These are phyloP conservation scores for Ustilago sp. DNA, from an alignment of 1,284 basidiomycete genomes.

Conservation along the genomic window DNA sequence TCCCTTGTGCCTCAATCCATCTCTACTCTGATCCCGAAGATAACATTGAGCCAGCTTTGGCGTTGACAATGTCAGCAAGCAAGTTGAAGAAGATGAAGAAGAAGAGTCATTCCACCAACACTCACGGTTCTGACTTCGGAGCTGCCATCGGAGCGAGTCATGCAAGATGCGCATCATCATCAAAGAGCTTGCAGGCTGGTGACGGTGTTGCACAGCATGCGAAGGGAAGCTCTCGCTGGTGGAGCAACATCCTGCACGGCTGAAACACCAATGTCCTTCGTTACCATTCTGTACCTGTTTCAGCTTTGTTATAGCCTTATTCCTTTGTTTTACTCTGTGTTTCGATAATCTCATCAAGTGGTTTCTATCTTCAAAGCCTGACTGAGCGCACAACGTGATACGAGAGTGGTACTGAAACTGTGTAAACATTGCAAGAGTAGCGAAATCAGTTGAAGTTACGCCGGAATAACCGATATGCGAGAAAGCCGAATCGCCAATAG, in stretches of 20 bases:
- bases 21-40: conserved; percentile 53
- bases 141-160: background rate
- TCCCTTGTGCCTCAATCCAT: conserved; percentile 57
- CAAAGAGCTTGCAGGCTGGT: background rate
- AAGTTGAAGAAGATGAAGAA: conserved; percentile 23
- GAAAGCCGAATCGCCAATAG: no score
- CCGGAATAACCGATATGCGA: no score
- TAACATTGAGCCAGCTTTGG: conserved; percentile 29
- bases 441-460: background rate
- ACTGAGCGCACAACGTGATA: background rate
- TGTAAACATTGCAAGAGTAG: background rate
- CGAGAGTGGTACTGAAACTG: background rate
- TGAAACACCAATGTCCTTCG: background rate
- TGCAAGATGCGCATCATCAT: background rate
- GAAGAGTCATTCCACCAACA: conserved; percentile 7
- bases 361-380: background rate
- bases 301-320: background rate
- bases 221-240: conserved; percentile 28
- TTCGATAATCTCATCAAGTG: background rate
- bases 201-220: conserved; percentile 2
- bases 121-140: background rate
- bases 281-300: background rate
- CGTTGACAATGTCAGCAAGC: conserved; percentile 7
- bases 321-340: background rate
- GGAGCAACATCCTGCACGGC: conserved; percentile 27